Evolutionary conservation across 2,329 filamentous ascomycete genomes (phyloP), one percentile per base, ranked within the genome.

Genomic region (Sarocladiaceae sp.): DNA sequence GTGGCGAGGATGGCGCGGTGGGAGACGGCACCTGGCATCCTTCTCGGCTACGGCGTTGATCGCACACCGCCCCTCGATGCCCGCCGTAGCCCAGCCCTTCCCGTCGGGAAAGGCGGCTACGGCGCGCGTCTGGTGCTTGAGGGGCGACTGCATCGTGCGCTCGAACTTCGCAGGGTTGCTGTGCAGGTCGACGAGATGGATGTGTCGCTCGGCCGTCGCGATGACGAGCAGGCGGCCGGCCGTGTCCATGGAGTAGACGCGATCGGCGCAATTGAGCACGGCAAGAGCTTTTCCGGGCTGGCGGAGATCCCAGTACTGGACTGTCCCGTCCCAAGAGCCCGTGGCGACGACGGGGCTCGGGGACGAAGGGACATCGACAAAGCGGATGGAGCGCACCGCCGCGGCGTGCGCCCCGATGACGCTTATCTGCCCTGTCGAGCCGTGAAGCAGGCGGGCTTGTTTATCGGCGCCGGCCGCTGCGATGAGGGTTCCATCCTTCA

Each of bases 1-100:
- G n/a, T n/a, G n/a, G n/a, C n/a, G n/a, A n/a, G n/a, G n/a, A 4
- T 37, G 7, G 16, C 12, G 11, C 12, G 20, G n/a, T n/a, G n/a
- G n/a, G n/a, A n/a, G 23, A 27, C 58, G 72, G 58, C 69, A 83
- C 83, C 67, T 78, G 3, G 85, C 71, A 61, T 98, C 89, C 66
- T 96, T 96, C 33, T 98, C 93, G 58, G 98, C 91, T 27, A 96
- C 88, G 57, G 98, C 97, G 62, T 98, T 93, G 51, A 98, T 98
- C 2, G 93, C 93, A 63, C 93, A 98, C 45, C 93, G 85, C 21
- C 93, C 93, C 64, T 98, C 93, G 57, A 98, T 95, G 60, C 88
- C 95, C 45, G 93, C 93, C 42, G 98, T 87, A 1, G 93, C 93
- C 59, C 95, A 98, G 5, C 93, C 93, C 1, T 81, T 82, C 6